Percentiles rank a stretch among this genome's conserved stretches.
phyloP scores from a whole-genome alignment of 805 yeast species.

The Spathaspora girioi region DNA sequence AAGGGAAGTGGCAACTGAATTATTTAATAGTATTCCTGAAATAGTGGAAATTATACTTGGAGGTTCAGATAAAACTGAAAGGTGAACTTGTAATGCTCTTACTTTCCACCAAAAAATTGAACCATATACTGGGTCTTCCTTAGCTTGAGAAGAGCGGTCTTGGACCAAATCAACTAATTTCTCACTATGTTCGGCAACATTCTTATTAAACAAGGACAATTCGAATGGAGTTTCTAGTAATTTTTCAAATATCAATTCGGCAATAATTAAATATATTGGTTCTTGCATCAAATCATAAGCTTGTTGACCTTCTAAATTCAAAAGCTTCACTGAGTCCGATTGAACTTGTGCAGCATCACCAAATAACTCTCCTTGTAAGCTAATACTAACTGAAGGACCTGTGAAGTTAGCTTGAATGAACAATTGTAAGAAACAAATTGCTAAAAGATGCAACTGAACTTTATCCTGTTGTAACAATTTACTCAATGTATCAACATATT shows the following conservation, averaged over 20 bases:
- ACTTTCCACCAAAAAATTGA: constrained; percentile 73
- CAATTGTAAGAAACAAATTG: constrained; percentile 60
- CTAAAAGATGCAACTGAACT: constrained; percentile 34
- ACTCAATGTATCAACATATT: constrained; percentile 4
- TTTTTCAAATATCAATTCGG: constrained; percentile 30
- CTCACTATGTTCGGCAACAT: constrained; percentile 1
- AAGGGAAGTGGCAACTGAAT: constrained; percentile 24
- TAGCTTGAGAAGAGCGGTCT: constrained; percentile 7
- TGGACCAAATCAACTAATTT: constrained; percentile 3
- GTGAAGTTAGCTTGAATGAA: constrained; percentile 78
- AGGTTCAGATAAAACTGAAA: constrained; percentile 61
- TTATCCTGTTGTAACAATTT: constrained; percentile 2
- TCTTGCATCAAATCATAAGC: constrained; percentile 53
- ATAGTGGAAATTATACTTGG: constrained; percentile 46
- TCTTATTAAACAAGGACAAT: constrained; percentile 39
- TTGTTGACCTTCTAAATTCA: constrained; percentile 62
- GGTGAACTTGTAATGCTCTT: constrained; percentile 61
- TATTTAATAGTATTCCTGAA: constrained; percentile 37
- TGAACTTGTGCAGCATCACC: constrained; percentile 19
- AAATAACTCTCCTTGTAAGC: constrained; percentile 29
- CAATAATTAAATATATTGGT: constrained; percentile 30
- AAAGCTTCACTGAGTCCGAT: constrained; percentile 32
- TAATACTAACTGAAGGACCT: constrained; percentile 62
- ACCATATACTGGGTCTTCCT: constrained; percentile 36
- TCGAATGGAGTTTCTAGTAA: constrained; percentile 36